Base-by-base conservation (phyloP, 345 rosid genomes). In the Carallia brachiata region DNA sequence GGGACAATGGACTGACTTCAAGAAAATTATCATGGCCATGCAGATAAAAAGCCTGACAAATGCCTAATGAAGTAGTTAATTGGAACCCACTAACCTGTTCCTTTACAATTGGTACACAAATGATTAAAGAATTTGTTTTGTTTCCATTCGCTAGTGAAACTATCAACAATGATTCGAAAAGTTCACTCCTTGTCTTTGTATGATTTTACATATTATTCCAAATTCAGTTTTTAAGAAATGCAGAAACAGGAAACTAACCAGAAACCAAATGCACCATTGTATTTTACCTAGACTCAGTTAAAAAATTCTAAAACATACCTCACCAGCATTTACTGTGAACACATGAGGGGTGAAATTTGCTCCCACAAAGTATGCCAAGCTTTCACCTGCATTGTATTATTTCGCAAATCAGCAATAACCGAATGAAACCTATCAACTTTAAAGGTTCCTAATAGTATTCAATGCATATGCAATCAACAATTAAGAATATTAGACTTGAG, bases 341-440 rank as follows among this genome's bases (percentile, higher is more conserved):
- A 92, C 82, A 78, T 92, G 97, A 69, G 99, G 96, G 0, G 86
- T 92, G 79, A 95, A 89, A 82, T 90, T 84, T 63, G 87, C 87
- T 59, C 90, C 87, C 7, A 82, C 92, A 59, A 79, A 78, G 78
- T 85, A 83, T 15, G 89, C 73, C 52, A 84, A 72, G 75, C 73
- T 69, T 62, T 85, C 87, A 66, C 85, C 99, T 88, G 64, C 68
- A 68, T 39, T 73, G 15, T 1, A 71, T 64, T 7, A 36, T 65
- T 61, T 15, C 6, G 69, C 5, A 17, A 74, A 73, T 78, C 68
- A 70, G 58, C 39, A 65, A 7, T 36, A 52, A 52, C 30, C 5
- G 39, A 17, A 66, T 7, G 2, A 63, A 68, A 65, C 30, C 34
- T 36, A 23, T 54, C 10, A 65, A 13, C 30, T 59, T 62, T 18